Evolutionary conservation across 768 basidiomycete genomes (phyloP).

Genomic region (Macrolepiota dolichaula): DNA sequence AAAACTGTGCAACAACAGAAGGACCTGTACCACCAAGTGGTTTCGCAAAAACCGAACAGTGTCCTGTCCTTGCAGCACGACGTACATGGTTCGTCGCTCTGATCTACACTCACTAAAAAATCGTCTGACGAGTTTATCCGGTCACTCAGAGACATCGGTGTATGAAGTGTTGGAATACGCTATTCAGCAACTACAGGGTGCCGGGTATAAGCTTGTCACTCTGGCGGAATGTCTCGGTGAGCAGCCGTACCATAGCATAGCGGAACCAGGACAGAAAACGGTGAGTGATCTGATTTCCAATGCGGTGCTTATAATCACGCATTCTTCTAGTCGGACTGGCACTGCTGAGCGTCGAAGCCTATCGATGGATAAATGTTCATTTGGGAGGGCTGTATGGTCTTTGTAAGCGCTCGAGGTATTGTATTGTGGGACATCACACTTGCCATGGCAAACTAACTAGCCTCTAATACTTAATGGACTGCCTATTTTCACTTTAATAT

Average conservation of each 20-base stretch:
- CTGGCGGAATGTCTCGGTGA: conserved; percentile 35
- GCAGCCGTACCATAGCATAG: conserved; percentile 25
- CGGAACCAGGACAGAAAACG: conserved; percentile 9
- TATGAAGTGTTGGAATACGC: background rate
- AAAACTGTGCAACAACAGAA: background rate
- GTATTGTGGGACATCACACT: background rate
- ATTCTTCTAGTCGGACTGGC: conserved; percentile 5
- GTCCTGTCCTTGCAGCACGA: background rate
- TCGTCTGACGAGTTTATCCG: background rate
- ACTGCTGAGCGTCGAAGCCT: background rate
- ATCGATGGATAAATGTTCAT: too few species aligned
- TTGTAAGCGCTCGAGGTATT: background rate
- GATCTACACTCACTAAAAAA: too few species aligned
- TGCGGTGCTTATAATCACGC: background rate
- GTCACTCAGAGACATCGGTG: background rate
- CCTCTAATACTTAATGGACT: background rate
- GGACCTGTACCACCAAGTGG: background rate
- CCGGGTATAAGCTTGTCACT: conserved; percentile 36
- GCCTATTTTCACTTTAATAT: background rate
- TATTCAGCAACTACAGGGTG: conserved; percentile 17
- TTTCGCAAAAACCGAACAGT: background rate
- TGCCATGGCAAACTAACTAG: background rate
- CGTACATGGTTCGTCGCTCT: background rate
- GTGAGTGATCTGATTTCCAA: background rate
- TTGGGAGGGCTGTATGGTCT: background rate